Conservation (phyloP, 768 basidiomycete genomes). For the Tylopilus cervinicoccineus region DNA sequence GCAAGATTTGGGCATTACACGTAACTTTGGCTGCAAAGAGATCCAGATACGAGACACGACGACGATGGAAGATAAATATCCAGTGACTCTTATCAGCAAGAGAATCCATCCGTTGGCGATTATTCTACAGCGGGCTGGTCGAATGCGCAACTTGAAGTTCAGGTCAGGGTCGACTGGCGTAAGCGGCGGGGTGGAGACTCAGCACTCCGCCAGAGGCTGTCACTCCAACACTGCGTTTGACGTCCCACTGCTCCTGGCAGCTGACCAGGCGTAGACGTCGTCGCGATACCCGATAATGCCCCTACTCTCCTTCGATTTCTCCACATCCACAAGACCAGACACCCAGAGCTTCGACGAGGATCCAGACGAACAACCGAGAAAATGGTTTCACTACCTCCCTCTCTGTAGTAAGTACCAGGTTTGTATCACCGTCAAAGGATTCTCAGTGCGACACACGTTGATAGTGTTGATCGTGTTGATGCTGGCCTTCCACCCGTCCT, state of each 20-base stretch:
- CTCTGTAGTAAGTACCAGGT: constrained; percentile 43
- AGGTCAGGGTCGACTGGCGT: too few relatives aligned
- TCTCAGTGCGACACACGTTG: constrained; percentile 3
- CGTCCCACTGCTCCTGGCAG: not conserved
- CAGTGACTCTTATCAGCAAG: too few relatives aligned
- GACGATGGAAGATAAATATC: too few relatives aligned
- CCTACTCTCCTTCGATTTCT: constrained; percentile 28
- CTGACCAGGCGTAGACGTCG: not conserved
- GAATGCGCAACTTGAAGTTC: too few relatives aligned
- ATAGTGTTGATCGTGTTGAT: constrained; percentile 53
- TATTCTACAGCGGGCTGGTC: too few relatives aligned
- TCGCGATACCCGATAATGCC: constrained; percentile 24
- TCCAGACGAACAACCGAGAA: constrained; percentile 37
- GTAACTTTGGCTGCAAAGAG: not conserved
- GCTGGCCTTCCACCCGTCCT: constrained; percentile 70
- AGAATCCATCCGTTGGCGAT: too few relatives aligned
- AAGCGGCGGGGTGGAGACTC: too few relatives aligned
- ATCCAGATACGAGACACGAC: not conserved
- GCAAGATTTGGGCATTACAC: not conserved
- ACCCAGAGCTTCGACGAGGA: constrained; percentile 23
- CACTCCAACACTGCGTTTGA: too few relatives aligned
- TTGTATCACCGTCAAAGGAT: not conserved
- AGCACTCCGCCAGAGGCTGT: too few relatives aligned
- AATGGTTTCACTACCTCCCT: constrained; percentile 57
- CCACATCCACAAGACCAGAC: constrained; percentile 13